Evolutionary conservation across 2,329 filamentous ascomycete genomes (phyloP).

Genomic region (Aotearoamyces nothofagi): DNA sequence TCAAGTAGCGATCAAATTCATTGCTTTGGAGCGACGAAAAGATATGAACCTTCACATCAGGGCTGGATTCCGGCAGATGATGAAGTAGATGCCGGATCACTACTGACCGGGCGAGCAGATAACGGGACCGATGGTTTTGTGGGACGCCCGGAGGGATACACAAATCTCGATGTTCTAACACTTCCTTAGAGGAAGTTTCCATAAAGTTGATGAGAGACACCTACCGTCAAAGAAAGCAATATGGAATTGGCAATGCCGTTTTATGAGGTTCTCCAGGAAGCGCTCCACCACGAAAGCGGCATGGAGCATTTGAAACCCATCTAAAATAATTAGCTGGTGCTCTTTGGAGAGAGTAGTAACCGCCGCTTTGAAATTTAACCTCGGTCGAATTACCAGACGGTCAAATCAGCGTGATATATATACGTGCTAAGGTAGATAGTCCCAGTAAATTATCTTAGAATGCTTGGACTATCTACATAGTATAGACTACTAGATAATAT

Average conservation of each 20-base stretch:
- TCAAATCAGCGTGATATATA: too few relatives aligned
- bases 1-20: slow-evolving; percentile 39
- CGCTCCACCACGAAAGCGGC: slow-evolving; percentile 53
- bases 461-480: slow-evolving; percentile 10
- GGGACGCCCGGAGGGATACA: slow-evolving; percentile 33
- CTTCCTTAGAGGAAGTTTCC: slow-evolving; percentile 5
- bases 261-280: slow-evolving; percentile 43
- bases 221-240: slow-evolving; percentile 50
- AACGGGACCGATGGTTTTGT: slow-evolving; percentile 22
- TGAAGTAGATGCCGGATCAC: slow-evolving; percentile 43
- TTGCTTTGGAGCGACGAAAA: slow-evolving; percentile 28
- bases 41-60: slow-evolving; percentile 22
- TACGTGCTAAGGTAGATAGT: too few relatives aligned
- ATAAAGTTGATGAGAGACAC: too few relatives aligned
- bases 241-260: slow-evolving; percentile 55
- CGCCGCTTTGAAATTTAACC: too few relatives aligned
- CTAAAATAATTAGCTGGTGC: slow-evolving; percentile 18
- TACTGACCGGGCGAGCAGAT: slow-evolving; percentile 43
- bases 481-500: slow-evolving; percentile 9
- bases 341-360: too few relatives aligned
- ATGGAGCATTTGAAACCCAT: slow-evolving; percentile 57
- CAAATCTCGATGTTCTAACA: slow-evolving; percentile 30
- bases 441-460: too few relatives aligned
- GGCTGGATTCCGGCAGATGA: slow-evolving; percentile 10
- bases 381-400: too few relatives aligned